Conservation (phyloP, 2,329 filamentous ascomycete species). For the Simplicillium aogashimaense region DNA sequence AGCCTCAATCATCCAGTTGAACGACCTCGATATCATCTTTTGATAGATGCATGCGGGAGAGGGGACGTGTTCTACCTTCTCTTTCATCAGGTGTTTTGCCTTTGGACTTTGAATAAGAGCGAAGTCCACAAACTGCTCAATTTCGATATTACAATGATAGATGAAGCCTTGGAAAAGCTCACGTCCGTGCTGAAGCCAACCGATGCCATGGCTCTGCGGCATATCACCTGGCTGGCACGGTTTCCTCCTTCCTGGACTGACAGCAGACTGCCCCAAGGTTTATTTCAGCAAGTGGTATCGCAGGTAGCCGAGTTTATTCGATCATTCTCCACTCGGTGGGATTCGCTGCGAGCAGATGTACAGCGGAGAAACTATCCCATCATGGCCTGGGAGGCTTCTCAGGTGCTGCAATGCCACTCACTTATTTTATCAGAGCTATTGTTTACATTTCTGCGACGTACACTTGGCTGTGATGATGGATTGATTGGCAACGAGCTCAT, state of each 20-base stretch:
- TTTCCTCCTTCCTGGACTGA: slow-evolving; percentile 24
- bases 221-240: slow-evolving; percentile 22
- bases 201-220: slow-evolving; percentile 13
- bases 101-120: slow-evolving; percentile 33
- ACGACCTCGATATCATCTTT: not conserved
- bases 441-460: slow-evolving; percentile 18
- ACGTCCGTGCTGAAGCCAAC: slow-evolving; percentile 27
- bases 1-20: not conserved
- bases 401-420: slow-evolving; percentile 15
- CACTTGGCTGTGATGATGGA: slow-evolving; percentile 13
- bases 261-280: slow-evolving; percentile 8
- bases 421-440: slow-evolving; percentile 13
- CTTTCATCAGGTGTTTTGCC: slow-evolving; percentile 49
- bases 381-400: slow-evolving; percentile 14
- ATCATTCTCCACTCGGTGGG: slow-evolving; percentile 13
- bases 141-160: slow-evolving; percentile 9
- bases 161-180: slow-evolving; percentile 23
- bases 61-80: no score
- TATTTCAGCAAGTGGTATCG: not conserved
- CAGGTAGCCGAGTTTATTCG: slow-evolving; percentile 14
- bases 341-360: slow-evolving; percentile 5
- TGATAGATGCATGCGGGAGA: not conserved
- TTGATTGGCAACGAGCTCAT: slow-evolving; percentile 9
- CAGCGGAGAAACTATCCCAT: slow-evolving; percentile 15
- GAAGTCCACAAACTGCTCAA: slow-evolving; percentile 18